Conservation (phyloP, 495 filamentous ascomycete species). For the Neurospora tetrasperma region DNA sequence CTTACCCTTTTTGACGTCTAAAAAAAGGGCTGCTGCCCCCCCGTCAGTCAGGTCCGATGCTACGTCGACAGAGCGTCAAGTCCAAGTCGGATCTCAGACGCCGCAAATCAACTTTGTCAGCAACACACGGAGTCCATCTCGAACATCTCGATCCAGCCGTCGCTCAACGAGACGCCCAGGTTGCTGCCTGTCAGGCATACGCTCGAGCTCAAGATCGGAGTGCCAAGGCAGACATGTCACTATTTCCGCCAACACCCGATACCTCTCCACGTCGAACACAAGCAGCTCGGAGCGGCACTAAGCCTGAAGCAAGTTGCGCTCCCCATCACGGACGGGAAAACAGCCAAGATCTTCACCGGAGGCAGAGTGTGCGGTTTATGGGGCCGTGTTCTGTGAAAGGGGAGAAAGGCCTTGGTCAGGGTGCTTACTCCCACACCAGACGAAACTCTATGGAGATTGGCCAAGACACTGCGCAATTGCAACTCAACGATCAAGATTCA, state of each 20-base stretch:
- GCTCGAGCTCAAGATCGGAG: conserved; percentile 40
- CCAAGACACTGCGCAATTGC: not conserved
- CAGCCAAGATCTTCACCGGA: conserved; percentile 24
- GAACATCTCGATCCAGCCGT: conserved; percentile 43
- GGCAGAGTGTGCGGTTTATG: conserved; percentile 48
- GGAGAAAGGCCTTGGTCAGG: conserved; percentile 2
- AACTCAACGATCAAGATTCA: conserved; percentile 1
- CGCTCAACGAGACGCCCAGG: conserved; percentile 52
- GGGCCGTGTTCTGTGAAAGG: conserved; percentile 26
- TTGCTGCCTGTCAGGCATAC: conserved; percentile 60
- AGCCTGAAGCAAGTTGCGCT: not conserved
- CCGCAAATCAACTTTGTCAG: conserved; percentile 54
- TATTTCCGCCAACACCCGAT: conserved; percentile 21
- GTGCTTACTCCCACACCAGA: not conserved
- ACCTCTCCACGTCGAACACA: conserved; percentile 10
- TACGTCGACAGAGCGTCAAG: conserved; percentile 33
- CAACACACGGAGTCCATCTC: conserved; percentile 33
- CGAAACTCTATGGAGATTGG: not conserved
- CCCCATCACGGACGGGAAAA: not conserved
- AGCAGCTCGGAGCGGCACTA: not conserved
- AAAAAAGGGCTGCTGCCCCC: conserved; percentile 6
- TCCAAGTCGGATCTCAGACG: conserved; percentile 38
- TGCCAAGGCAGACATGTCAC: conserved; percentile 30
- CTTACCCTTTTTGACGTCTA: conserved; percentile 8
- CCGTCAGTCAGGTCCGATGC: conserved; percentile 26